Evolutionary conservation across 2,329 filamentous ascomycete genomes (phyloP), one percentile per base, ranked within the genome.

Genomic region (Emericellopsis cladophorae): DNA sequence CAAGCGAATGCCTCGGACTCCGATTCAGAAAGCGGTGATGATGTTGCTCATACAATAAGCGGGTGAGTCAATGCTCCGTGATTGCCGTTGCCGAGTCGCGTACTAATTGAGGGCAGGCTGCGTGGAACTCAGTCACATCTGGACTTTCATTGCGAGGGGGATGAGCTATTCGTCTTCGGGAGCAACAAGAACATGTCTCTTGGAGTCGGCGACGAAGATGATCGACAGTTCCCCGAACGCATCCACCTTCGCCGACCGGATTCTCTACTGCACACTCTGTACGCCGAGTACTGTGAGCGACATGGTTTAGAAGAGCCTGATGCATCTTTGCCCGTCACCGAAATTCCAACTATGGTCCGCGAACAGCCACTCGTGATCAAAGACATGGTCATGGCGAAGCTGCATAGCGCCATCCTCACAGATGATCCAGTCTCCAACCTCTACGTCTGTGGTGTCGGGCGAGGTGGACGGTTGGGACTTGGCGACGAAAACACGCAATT

Each of bases 141-240:
- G 12, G 11, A 35, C 21, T 15, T 24, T 40, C n/a, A 21, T 22
- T 10, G 15, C 18, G 24, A 29, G 22, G 90, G 87, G 8, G 86
- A 95, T 52, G 92, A 98, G 54, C 66, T 95, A 1, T 96, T 87
- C 53, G 82, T 87, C 1, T 95, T 96, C 60, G 92, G 92, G 39
- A 96, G 89, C 61, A 98, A 95, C 62, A 93, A 92, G 54, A 98
- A 98, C 50, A 64, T 94, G 9, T 92, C 85, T 0, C 73, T 98
- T 18, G 92, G 92, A 2, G 81, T 96, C 45, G 89, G 89, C n/a
- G 89, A 98, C 54, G 83, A 93, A 52, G 88, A 95, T 56, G 90
- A 98, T 55, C 79, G 92, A 4, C 89, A 96, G 48, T 94, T 83
- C 52, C 92, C 92, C 0, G 92, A 96, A 57, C 82, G 87, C 9